Evolutionary conservation across 768 basidiomycete species (phyloP), one percentile per base, ranked within the genome.

Genomic region (Tremella mesenterica): DNA sequence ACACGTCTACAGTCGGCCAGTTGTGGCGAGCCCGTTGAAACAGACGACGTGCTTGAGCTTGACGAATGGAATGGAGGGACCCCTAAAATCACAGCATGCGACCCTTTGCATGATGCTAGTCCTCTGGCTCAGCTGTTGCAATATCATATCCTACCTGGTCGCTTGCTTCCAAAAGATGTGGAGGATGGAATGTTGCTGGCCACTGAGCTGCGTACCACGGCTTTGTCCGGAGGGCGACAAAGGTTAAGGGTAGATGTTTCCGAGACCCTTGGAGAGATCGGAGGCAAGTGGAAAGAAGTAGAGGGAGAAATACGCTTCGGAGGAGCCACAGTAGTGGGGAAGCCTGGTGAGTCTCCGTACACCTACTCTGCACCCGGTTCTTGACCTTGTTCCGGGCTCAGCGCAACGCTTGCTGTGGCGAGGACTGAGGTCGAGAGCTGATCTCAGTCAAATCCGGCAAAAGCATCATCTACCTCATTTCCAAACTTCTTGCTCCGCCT

Each of bases 81-180:
- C 18, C 26, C 47, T 16, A 27, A 27, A 18, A 25, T 31, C 3
- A n/a, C 41, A 7, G 18, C 26, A 8, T 77, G 79, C 14, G 86
- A 86, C 55, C 61, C 27, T 43, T 46, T 46, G 33, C 43, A 56
- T n/a, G 62, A 59, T 30, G 53, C 56, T 13, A 57, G 65, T 4
- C 68, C 66, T 14, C 76, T 97, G 51, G 84, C 79, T 70, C 83
- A 79, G 54, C 65, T 85, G 48, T 74, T 97, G 34, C 78, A 83
- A 62, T 97, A 97, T 67, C 95, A 99, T 73, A 90, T 99, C 71
- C 76, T 97, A 39, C 86, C 88, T 0, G 88, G 88, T 8, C 80
- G 79, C 53, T 85, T 86, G 81, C 77, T 78, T 0, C 79, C 81
- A 3, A 77, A 80, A 49, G 85, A 89, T 58, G 77, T 97, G 29